These are phyloP conservation scores for Gossypium aridum DNA, from an alignment of 441 rosid species.

Conservation along the genomic window DNA sequence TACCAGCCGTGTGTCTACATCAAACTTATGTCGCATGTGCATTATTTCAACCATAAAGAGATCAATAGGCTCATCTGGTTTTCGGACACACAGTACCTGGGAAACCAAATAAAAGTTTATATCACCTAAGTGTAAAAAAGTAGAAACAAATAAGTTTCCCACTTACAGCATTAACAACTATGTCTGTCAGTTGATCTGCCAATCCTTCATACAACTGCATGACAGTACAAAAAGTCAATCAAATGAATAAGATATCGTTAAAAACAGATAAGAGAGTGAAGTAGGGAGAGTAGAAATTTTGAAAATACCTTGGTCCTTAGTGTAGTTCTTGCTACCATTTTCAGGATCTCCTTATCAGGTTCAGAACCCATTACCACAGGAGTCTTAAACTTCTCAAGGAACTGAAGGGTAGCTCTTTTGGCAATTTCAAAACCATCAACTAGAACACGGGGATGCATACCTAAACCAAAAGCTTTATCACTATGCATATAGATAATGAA, in stretches of 20 bases:
- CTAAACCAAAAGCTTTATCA: conserved; percentile 24
- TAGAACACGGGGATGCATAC: conserved; percentile 69
- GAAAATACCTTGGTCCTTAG: conserved; percentile 69
- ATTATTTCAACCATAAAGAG: conserved; percentile 96
- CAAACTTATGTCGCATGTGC: conserved; percentile 98
- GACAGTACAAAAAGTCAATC: conserved; percentile 9
- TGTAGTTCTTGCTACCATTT: conserved; percentile 95
- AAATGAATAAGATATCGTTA: neutral
- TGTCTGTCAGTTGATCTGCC: conserved; percentile 64
- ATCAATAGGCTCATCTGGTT: conserved; percentile 77
- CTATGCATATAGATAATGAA: neutral
- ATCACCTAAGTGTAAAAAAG: neutral
- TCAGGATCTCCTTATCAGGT: conserved; percentile 86
- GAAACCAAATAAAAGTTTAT: conserved; percentile 10
- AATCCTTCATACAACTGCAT: conserved; percentile 73
- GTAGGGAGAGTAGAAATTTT: neutral
- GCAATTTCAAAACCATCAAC: conserved; percentile 1
- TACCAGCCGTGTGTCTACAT: conserved; percentile 86
- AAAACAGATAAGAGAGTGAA: neutral
- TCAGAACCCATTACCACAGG: conserved; percentile 89
- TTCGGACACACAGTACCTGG: conserved; percentile 82
- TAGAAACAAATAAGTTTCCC: neutral
- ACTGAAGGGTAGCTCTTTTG: conserved; percentile 68
- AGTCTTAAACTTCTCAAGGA: conserved; percentile 90
- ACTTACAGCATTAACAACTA: conserved; percentile 54